Evolutionary conservation across 768 basidiomycete genomes (phyloP).

Genomic region (Suillus alpinus): DNA sequence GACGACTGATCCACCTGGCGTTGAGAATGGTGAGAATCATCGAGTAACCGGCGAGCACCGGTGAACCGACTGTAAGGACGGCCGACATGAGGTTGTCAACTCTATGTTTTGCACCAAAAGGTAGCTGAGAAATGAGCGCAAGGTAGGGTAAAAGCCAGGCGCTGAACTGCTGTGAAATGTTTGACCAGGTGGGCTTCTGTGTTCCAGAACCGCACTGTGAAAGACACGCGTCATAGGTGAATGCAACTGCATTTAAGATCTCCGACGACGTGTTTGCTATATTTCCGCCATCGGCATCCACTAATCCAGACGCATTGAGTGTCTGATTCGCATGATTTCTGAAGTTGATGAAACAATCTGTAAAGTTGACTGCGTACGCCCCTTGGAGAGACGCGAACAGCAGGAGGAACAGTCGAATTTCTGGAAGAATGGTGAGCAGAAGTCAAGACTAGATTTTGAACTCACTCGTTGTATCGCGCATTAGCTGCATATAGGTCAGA

Average conservation of each 20-base stretch:
- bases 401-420: background rate
- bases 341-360: constrained; percentile 10
- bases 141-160: constrained; percentile 50
- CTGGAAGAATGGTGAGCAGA: background rate
- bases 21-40: constrained; percentile 44
- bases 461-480: background rate
- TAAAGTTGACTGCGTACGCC: constrained; percentile 2
- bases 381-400: background rate
- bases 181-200: constrained; percentile 13
- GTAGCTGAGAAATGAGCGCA: constrained; percentile 46
- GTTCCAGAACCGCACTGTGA: constrained; percentile 6
- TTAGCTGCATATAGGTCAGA: background rate
- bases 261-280: background rate
- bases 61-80: constrained; percentile 43
- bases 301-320: constrained; percentile 2
- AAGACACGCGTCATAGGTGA: constrained; percentile 10
- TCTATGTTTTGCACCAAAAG: constrained; percentile 39
- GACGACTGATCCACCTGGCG: constrained; percentile 37
- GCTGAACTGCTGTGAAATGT: constrained; percentile 34
- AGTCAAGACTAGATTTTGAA: background rate
- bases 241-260: constrained; percentile 8
- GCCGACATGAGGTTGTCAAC: constrained; percentile 42
- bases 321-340: constrained; percentile 4
- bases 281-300: background rate
- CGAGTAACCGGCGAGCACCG: constrained; percentile 44